Evolutionary conservation across 306 rosid species (phyloP), one percentile per base, ranked within the genome.

Genomic region (Pueraria montana): DNA sequence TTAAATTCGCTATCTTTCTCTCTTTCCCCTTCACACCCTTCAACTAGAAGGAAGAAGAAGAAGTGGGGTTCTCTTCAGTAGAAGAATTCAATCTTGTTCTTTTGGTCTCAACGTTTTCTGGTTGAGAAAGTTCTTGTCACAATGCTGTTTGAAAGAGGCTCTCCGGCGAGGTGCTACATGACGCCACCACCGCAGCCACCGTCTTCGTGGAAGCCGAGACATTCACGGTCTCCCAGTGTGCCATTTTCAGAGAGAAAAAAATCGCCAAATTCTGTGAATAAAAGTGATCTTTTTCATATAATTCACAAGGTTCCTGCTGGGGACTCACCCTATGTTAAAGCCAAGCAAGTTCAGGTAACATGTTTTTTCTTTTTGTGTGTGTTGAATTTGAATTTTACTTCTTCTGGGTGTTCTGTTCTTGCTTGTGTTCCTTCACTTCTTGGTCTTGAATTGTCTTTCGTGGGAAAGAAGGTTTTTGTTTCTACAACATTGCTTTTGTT

Each of bases 271-370:
- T 89, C 93, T 66, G 83, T 30, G 11, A 67, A 71, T 11, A 84
- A 77, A 52, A 78, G 68, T 66, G 94, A 91, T 84, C 88, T 74
- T 80, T 96, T 92, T 76, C 98, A 92, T 70, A 74, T 90, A 0
- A 74, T 90, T 82, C 93, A 96, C 59, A 96, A 96, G 86, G 97
- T 96, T 8, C 98, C 99, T 66, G 69, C 95, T 6, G 97, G 99
- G 46, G 94, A 96, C 82, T 94, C 99, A 21, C 98, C 99, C 2
- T 96, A 94, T 56, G 99, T 94, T 11, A 91, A 88, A 78, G 98
- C 99, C 74, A 96, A 96, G 73, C 97, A 96, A 45, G 97, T 94
- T 92, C 97, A 96, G 95, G 99, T 90, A 58, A n/a, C 80, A 8
- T 24, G 1, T 26, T 50, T 61, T 14, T 5, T 18, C 8, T 21